A percentile compares a stretch with the other conserved stretches of the same genome.
These are phyloP conservation scores for Skeletonema potamos DNA, from an alignment of 108 stramenopile species.

Conservation along the genomic window DNA sequence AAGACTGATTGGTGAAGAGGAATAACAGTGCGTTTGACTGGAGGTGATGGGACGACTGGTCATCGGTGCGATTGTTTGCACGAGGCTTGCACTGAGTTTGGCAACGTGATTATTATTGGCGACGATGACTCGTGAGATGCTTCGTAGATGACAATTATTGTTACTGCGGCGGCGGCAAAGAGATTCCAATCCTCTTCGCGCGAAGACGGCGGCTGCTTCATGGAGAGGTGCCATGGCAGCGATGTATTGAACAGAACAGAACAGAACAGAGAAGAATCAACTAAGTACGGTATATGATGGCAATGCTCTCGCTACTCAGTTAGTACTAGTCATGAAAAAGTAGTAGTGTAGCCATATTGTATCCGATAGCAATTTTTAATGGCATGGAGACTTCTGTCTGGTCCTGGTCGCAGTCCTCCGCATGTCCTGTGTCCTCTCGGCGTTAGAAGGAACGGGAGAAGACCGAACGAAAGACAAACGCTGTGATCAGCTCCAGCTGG, in stretches of 20 bases:
- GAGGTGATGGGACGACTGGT: neutral
- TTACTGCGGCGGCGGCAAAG: neutral
- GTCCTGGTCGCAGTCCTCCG: too few relatives aligned
- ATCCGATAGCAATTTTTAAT: too few relatives aligned
- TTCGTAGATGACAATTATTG: neutral
- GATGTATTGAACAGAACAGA: neutral
- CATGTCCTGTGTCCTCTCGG: too few relatives aligned
- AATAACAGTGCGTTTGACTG: neutral
- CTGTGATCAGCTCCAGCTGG: too few relatives aligned
- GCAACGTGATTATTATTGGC: neutral
- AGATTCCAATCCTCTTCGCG: constrained; percentile 1
- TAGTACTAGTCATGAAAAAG: too few relatives aligned
- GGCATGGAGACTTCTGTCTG: too few relatives aligned
- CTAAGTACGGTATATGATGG: too few relatives aligned
- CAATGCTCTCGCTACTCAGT: too few relatives aligned
- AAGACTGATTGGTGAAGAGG: neutral
- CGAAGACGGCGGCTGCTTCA: constrained; percentile 9
- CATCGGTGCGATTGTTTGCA: neutral
- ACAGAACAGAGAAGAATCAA: too few relatives aligned
- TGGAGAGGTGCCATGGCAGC: constrained; percentile 10
- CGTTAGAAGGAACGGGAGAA: too few relatives aligned
- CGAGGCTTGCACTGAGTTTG: neutral
- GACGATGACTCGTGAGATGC: neutral
- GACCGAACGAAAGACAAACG: too few relatives aligned
- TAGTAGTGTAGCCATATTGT: too few relatives aligned